Conservation (phyloP, 495 filamentous ascomycete genomes). For the Annulohypoxylon nitens region DNA sequence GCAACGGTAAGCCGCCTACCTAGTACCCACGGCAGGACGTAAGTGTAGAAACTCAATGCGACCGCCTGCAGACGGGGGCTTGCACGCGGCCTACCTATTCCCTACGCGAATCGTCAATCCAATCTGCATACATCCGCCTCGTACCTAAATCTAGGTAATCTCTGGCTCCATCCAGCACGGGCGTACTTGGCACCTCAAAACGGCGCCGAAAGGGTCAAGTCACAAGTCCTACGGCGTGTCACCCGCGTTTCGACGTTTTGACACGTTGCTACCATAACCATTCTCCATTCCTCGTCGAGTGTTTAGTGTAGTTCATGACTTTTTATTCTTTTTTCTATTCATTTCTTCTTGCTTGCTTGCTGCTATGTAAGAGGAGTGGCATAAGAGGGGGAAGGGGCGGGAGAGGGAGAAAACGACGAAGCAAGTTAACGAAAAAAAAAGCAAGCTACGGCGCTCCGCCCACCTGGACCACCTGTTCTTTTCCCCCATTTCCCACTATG, state of each 20-base stretch:
- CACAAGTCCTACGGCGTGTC: conserved; percentile 23
- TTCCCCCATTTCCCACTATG: conserved; percentile 24
- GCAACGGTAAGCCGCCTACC: neutral
- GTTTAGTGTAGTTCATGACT: neutral
- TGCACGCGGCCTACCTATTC: neutral
- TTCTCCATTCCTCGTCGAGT: neutral
- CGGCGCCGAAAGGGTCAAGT: neutral
- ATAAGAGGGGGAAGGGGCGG: conserved; percentile 4
- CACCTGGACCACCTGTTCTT: conserved; percentile 10
- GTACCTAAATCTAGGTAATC: neutral
- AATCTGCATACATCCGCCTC: neutral
- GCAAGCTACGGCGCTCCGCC: conserved; percentile 17
- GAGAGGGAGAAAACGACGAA: neutral
- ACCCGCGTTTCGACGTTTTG: conserved; percentile 33
- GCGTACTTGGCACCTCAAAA: conserved; percentile 25
- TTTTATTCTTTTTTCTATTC: neutral
- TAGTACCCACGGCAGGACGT: conserved; percentile 11
- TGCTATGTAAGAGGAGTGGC: conserved; percentile 14
- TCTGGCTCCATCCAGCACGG: neutral
- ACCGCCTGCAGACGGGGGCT: conserved; percentile 1
- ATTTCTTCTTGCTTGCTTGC: conserved; percentile 12
- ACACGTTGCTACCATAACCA: conserved; percentile 28
- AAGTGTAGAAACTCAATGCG: conserved; percentile 14
- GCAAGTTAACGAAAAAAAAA: neutral
- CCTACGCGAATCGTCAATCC: neutral